Evolutionary conservation across 306 rosid genomes (phyloP), one percentile per base, ranked within the genome.

Genomic region (Prunus padus): DNA sequence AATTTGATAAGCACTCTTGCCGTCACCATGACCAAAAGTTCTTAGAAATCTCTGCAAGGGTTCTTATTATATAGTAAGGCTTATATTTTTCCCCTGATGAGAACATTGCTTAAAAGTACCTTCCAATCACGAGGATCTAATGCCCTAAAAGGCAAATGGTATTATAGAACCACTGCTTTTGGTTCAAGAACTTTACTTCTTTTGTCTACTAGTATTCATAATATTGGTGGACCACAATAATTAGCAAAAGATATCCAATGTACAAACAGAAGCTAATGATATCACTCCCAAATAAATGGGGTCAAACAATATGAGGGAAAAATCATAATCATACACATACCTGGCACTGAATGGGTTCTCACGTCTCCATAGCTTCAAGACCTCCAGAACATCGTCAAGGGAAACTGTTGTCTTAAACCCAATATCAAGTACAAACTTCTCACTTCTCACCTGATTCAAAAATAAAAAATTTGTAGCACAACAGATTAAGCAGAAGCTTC

Each of bases 371-470:
- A 76, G 73, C 83, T 81, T 82, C 50, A 94, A 76, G 62, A 90
- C 79, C 76, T 89, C 87, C 81, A 86, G 79, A 82, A 80, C 78
- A 74, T 91, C 98, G 59, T 73, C 82, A 46, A 94, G 84, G 70
- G 88, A 85, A 64, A 94, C 96, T 77, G 71, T 82, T 37, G 89
- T 94, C 90, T 92, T 94, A 65, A 94, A 88, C 75, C 98, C 97
- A 80, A 94, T 54, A 69, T 87, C 90, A 14, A 71, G 54, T 28
- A 80, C 89, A 47, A 94, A 79, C 79, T 82, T 92, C 77, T 82
- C 88, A 81, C 88, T 88, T 80, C 73, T 85, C 76, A 88, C 97
- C 98, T 94, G 89, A 79, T 79, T 75, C 80, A 73, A 65, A 57
- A 52, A 40, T 71, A 79, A 47, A 75, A n/a, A 30, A 40, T 45